Evolutionary conservation across 495 filamentous ascomycete genomes (phyloP), one percentile per base, ranked within the genome.

Genomic region (Aspergillus asperescens): DNA sequence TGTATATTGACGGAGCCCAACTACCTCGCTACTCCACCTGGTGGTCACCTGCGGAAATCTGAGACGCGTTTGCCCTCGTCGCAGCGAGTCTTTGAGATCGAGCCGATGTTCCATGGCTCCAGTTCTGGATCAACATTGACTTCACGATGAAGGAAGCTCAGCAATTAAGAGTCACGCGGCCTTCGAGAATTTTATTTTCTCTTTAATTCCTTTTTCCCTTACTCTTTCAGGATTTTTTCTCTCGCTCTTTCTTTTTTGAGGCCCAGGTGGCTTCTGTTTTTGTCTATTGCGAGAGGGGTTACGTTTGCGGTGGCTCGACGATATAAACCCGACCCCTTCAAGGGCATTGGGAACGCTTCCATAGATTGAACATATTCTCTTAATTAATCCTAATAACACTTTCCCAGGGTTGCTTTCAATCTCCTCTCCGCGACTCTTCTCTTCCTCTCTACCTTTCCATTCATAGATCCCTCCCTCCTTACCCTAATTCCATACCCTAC

Each of bases 271-370:
- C 15, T n/a, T 6, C 4, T 16, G 25, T 5, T 22, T n/a, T 23
- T 5, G 1, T 34, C 28, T n/a, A 19, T 24, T 18, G 44, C 19
- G 22, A 24, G 18, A 29, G 5, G 29, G 44, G 9, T 32, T 47
- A 47, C 44, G 44, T 47, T 47, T 24, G 44, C 29, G 44, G 44
- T 18, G 9, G 25, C 39, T 42, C 12, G n/a, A 20, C 15, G 23
- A 31, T 46, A 46, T 46, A 46, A 44, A 32, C 27, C 27, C 7
- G 27, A 3, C 16, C 28, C 15, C 25, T 31, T 27, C 16, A 32
- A 31, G 43, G 15, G 19, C 8, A 10, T 40, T 40, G 10, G 38
- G 13, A 40, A 7, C 4, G n/a, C n/a, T n/a, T n/a, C n/a, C n/a
- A n/a, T n/a, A n/a, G n/a, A n/a, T n/a, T n/a, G n/a, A n/a, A n/a